Evolutionary conservation across 1,284 basidiomycete species (phyloP), one percentile per base, ranked within the genome.

Genomic region (Puccinia horiana): DNA sequence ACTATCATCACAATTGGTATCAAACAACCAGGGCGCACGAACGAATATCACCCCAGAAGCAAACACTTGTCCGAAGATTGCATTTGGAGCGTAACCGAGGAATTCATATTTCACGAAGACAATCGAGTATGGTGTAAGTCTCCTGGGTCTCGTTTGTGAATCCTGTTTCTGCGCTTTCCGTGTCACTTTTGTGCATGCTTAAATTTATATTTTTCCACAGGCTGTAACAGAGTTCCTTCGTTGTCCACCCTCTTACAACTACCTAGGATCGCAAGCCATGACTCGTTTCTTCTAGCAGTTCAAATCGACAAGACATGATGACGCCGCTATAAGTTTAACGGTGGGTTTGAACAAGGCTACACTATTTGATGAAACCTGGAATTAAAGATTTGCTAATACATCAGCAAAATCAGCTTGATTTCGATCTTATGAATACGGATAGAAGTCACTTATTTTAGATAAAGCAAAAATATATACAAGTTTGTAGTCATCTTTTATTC

Each of bases 1-100:
- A 69, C 65, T 26, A 69, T 69, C 65, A 69, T 69, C 65, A 69
- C 65, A 44, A 42, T 69, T 29, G 65, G 65, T 69, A 69, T 69
- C 65, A 44, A 47, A 32, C 65, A 69, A 29, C 37, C 42, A 29
- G 42, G 65, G 40, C 23, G 65, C 40, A 11, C 65, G 2, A 47
- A 69, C 65, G 65, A 40, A 69, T 23, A 29, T 18, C 11, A 44
- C 16, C 11, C 65, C 26, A 26, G 9, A 29, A 47, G 65, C 18
- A 69, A 29, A 47, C 9, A 69, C 14, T 23, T 69, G 5, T 69
- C 65, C n/a, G 65, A 69, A 44, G 65, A 69, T 69, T 69, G 65
- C 42, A 29, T 69, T 29, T 69, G 65, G 65, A 69, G 65, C 65
- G 65, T 69, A 11, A 69, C 65, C 2, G 65, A 69, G 37, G 65